phyloP scores from a whole-genome alignment of 192 early-diverging fungal species.

The Ambispora gerdemannii region DNA sequence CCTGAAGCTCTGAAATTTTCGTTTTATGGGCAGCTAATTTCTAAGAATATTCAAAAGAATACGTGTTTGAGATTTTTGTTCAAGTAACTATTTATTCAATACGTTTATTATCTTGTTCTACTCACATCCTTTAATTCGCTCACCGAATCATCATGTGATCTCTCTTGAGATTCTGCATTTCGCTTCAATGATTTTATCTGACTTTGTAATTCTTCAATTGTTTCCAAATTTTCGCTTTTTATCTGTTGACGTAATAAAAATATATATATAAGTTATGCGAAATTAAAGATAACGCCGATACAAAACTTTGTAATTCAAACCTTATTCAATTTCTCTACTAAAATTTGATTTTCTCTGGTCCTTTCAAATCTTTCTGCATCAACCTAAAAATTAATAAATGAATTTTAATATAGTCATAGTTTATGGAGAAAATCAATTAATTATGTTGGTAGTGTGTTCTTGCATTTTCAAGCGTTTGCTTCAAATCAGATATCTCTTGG shows the following conservation, averaged over 20 bases:
- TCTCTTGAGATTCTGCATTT: constrained; percentile 22
- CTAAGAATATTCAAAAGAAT: not conserved
- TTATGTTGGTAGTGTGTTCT: not conserved
- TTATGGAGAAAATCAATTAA: not conserved
- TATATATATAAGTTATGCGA: too few species aligned
- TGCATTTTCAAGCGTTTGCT: constrained; percentile 35
- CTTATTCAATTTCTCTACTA: not conserved
- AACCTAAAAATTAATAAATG: not conserved
- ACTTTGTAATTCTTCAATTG: constrained; percentile 33
- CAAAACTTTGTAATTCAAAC: not conserved
- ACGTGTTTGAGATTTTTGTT: too few species aligned
- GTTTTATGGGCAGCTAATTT: not conserved
- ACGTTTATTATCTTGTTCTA: too few species aligned
- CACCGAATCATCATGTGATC: constrained; percentile 39
- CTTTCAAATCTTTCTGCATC: not conserved
- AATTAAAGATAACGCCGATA: too few species aligned
- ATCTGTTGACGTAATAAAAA: too few species aligned
- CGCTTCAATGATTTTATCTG: constrained; percentile 24
- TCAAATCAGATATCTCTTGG: constrained; percentile 33
- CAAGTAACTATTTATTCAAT: too few species aligned
- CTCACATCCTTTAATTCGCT: too few species aligned
- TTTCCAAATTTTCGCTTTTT: constrained; percentile 12
- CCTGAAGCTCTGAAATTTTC: not conserved
- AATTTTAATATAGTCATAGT: too few species aligned
- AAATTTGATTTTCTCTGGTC: not conserved